phyloP scores from a whole-genome alignment of 2,329 filamentous ascomycete species.

The Stachybotrys chartarum region DNA sequence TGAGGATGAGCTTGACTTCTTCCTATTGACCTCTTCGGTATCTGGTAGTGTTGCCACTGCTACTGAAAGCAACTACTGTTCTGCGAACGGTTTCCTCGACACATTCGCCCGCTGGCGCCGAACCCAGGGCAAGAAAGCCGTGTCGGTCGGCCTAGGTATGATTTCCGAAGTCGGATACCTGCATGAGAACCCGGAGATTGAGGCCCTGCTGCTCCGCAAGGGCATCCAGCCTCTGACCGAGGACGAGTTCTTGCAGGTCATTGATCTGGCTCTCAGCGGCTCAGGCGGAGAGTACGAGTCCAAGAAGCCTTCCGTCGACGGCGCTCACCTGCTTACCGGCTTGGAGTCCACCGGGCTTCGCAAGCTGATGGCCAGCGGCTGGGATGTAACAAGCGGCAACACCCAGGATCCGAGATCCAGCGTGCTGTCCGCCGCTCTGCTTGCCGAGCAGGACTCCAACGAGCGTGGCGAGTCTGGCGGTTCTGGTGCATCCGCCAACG shows the following conservation, averaged over 20 bases:
- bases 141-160: not conserved
- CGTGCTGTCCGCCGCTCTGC: not conserved
- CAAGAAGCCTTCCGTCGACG: not conserved
- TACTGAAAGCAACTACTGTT: conserved; percentile 1
- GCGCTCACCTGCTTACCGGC: conserved; percentile 13
- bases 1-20: not conserved
- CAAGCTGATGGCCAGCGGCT: not conserved
- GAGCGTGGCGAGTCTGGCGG: too few species aligned
- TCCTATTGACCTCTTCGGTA: not conserved
- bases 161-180: conserved; percentile 6
- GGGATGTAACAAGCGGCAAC: not conserved
- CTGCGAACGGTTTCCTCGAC: conserved; percentile 1
- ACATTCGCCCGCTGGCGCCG: not conserved
- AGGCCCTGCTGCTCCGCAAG: conserved; percentile 21
- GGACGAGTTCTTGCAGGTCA: conserved; percentile 15
- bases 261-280: conserved; percentile 10
- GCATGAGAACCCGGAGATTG: conserved; percentile 24
- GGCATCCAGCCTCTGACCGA: conserved; percentile 24
- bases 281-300: not conserved
- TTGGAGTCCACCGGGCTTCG: conserved; percentile 8
- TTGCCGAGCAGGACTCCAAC: too few species aligned
- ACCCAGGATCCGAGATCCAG: not conserved
- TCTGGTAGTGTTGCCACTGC: not conserved
- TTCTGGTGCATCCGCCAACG: too few species aligned
- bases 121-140: not conserved